Conservation (phyloP, 352 stramenopile species). For the Pythium sukuiense region DNA sequence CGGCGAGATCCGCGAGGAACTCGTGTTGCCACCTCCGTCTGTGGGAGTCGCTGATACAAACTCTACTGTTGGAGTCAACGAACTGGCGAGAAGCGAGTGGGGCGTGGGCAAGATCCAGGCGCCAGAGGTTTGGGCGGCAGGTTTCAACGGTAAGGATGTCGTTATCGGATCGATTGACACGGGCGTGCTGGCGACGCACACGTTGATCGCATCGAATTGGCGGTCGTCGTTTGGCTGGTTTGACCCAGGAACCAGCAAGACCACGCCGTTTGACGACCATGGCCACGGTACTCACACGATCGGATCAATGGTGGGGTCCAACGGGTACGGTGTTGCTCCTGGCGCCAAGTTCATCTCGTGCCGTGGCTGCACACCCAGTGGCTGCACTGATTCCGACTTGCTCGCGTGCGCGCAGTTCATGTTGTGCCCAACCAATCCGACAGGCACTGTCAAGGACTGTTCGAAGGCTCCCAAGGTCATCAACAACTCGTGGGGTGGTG, state of each 20-base stretch:
- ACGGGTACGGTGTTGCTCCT: neutral
- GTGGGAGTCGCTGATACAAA: neutral
- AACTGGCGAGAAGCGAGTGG: neutral
- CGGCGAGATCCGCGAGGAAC: neutral
- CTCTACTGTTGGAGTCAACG: neutral
- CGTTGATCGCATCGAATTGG: neutral
- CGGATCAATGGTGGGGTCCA: neutral
- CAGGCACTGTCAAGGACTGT: neutral
- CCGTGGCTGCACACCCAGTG: neutral
- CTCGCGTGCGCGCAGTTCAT: conserved; percentile 6
- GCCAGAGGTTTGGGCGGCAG: neutral
- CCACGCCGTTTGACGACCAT: neutral
- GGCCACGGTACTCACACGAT: neutral
- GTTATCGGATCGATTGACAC: neutral
- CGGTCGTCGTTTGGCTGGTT: neutral
- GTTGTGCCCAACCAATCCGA: neutral
- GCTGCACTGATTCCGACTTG: neutral
- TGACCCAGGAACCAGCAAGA: neutral
- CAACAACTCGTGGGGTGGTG: neutral
- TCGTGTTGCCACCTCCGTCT: neutral
- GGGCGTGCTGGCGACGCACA: neutral
- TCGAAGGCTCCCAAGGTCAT: conserved; percentile 3
- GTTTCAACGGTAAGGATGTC: neutral
- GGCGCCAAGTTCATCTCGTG: neutral
- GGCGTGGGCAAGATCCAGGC: neutral